Conservation (phyloP, 305 asterid genomes). For the Andrographis paniculata region DNA sequence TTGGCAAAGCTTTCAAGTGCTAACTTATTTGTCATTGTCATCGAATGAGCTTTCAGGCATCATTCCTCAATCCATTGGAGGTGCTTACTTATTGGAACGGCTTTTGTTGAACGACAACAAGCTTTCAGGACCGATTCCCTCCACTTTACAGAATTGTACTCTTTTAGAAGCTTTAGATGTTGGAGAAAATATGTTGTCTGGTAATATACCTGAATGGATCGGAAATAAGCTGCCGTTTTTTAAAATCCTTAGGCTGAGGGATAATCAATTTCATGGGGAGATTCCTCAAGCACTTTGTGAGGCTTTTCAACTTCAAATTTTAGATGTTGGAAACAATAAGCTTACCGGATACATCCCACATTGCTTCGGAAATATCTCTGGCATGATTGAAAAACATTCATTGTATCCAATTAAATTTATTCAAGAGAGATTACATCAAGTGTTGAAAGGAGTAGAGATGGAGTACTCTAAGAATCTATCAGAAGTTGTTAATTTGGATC, state of each 20-base stretch:
- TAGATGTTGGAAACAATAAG: constrained; percentile 8
- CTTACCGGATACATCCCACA: constrained; percentile 8
- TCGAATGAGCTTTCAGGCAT: constrained; percentile 3
- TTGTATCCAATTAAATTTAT: not conserved
- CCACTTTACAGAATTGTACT: not conserved
- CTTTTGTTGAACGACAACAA: constrained; percentile 3
- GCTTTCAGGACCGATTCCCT: constrained; percentile 3
- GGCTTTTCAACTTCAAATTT: not conserved
- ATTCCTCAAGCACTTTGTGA: constrained; percentile 4
- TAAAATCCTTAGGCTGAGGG: not conserved
- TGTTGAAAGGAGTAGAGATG: constrained; percentile 5
- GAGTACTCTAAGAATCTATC: no score
- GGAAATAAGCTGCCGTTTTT: not conserved
- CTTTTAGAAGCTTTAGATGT: not conserved
- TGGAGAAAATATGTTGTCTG: constrained; percentile 6
- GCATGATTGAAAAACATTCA: constrained; percentile 3
- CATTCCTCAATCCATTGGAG: constrained; percentile 11
- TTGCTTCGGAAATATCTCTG: constrained; percentile 7
- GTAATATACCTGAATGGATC: constrained; percentile 1
- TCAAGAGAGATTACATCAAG: not conserved
- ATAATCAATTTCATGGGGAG: no score
- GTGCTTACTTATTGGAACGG: not conserved
- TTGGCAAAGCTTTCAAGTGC: not conserved
- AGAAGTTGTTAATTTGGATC: no score
- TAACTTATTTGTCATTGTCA: not conserved